These are phyloP conservation scores for Phellinidium pouzarii DNA, from an alignment of 1,284 basidiomycete species.

Conservation along the genomic window DNA sequence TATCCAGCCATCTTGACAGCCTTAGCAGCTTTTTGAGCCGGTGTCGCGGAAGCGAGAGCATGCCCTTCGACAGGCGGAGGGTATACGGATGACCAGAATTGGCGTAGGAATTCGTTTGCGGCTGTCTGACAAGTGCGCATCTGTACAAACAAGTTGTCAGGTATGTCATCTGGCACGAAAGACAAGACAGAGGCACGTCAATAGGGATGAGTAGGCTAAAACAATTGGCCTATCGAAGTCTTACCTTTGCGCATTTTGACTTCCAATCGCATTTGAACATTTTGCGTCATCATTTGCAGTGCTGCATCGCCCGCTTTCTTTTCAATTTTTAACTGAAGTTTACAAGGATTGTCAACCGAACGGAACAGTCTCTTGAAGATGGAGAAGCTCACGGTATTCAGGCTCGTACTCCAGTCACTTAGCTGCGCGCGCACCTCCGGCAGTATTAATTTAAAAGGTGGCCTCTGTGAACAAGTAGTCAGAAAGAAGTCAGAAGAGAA, in stretches of 20 bases:
- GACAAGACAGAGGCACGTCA: slow-evolving; percentile 5
- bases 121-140: slow-evolving; percentile 88
- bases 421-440: slow-evolving; percentile 40
- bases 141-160: slow-evolving; percentile 69
- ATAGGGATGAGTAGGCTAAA: neutral
- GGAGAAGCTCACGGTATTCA: slow-evolving; percentile 49
- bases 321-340: slow-evolving; percentile 52
- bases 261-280: slow-evolving; percentile 61
- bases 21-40: slow-evolving; percentile 64
- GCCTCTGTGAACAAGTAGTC: slow-evolving; percentile 1
- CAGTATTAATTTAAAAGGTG: slow-evolving; percentile 20
- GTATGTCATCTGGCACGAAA: slow-evolving; percentile 62
- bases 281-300: slow-evolving; percentile 69
- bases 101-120: slow-evolving; percentile 91
- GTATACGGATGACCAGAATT: slow-evolving; percentile 89
- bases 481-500: neutral
- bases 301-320: slow-evolving; percentile 59
- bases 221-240: slow-evolving; percentile 22
- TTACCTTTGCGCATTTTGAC: slow-evolving; percentile 57
- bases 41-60: slow-evolving; percentile 39
- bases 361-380: too few species aligned
- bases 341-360: slow-evolving; percentile 4
- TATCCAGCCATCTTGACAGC: slow-evolving; percentile 83
- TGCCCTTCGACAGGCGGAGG: slow-evolving; percentile 62
- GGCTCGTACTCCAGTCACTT: slow-evolving; percentile 49